These are phyloP conservation scores for Lanmaoa pseudosensibilis DNA, from an alignment of 768 basidiomycete species.

Conservation along the genomic window DNA sequence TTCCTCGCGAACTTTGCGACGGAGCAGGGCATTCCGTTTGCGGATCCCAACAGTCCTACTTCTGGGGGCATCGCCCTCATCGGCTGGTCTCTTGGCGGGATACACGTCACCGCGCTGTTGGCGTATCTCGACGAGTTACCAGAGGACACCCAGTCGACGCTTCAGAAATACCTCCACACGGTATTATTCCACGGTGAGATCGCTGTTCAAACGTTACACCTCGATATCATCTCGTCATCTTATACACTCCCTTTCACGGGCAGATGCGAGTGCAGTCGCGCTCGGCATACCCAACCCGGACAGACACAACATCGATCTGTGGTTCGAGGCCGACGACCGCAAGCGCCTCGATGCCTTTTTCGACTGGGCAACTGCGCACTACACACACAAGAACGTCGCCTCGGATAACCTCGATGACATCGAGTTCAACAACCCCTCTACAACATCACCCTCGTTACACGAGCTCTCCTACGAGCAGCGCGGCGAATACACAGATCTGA, in stretches of 20 bases:
- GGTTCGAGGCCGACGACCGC: constrained; percentile 3
- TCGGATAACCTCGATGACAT: constrained; percentile 19
- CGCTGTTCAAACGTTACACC: not conserved
- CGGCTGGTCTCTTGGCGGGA: constrained; percentile 21
- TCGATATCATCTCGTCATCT: not conserved
- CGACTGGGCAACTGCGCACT: constrained; percentile 17
- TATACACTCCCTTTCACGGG: not conserved
- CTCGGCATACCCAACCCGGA: constrained; percentile 10
- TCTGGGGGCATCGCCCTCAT: constrained; percentile 18
- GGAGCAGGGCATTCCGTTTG: constrained; percentile 15
- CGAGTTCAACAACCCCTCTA: constrained; percentile 10
- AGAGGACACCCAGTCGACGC: constrained; percentile 2
- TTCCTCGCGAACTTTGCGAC: constrained; percentile 19
- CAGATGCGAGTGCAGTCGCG: constrained; percentile 4
- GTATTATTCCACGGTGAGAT: constrained; percentile 19
- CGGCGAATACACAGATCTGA: constrained; percentile 7
- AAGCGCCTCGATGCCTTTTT: constrained; percentile 18
- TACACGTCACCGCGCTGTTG: constrained; percentile 12
- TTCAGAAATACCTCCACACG: constrained; percentile 21
- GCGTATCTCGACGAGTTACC: constrained; percentile 16
- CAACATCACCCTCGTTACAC: constrained; percentile 9
- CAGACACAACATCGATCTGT: not conserved
- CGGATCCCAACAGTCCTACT: not conserved
- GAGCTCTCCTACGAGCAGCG: constrained; percentile 17
- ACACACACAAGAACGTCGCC: constrained; percentile 13